Base-by-base conservation (phyloP, 305 asterid genomes). In the Salvia sclarea region DNA sequence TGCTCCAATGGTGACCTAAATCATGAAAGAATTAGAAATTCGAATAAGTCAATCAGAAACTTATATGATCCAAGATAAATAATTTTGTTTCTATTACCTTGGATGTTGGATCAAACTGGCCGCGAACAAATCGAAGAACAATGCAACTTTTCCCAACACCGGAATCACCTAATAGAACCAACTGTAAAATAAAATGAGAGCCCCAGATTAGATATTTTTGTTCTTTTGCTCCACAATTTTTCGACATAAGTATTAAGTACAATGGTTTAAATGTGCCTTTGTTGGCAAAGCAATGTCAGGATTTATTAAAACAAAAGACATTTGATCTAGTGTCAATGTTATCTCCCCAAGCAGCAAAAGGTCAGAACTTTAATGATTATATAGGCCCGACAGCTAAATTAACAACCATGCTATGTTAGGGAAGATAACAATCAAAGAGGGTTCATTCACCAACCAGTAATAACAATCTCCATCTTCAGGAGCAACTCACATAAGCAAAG, bases 81-180 rank as follows among this genome's bases (percentile, higher is more conserved):
- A 28, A 8, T 50, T 38, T 12, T 30, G 31, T 55, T 20, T 68
- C 30, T 41, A 48, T 78, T 78, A 92, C 99, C 96, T 95, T 95
- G 47, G 98, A 95, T 67, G 97, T 92, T 45, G 99, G 97, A 80
- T 95, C 99, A 78, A 95, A 95, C 80, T 95, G 98, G 68, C 99
- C 98, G 58, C 98, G 98, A 49, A 95, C 98, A 82, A 95, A 95
- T 43, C 98, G 96, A 25, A 95, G 97, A 72, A 94, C 99, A 50
- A 94, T 94, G 84, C 99, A 91, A 76, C 99, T 94, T 81, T 94
- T 94, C 56, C 99, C 99, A 8, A 94, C 99, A 28, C 99, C 99
- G 60, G 99, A 94, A 81, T 89, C 96, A 55, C 98, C 98, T 78
- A 95, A 83, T 56, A 92, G 83, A 78, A 95, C 99, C 79, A 95